Base-by-base conservation (phyloP, 2,329 filamentous ascomycete genomes). In the Lizonia empirigonia region DNA sequence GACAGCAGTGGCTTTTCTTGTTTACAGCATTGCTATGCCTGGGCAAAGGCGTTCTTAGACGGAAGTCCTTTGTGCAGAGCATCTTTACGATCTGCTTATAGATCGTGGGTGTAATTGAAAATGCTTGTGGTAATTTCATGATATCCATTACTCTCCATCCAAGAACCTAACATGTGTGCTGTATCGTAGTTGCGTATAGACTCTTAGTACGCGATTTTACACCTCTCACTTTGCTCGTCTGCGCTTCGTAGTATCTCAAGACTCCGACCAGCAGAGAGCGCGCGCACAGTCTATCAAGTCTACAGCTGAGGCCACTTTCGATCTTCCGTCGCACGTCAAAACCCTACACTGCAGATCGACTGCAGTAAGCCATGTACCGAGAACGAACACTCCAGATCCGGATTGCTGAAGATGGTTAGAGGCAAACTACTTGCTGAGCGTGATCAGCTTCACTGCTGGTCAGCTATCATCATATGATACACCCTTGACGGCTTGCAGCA, bases 11-110 rank as follows among this genome's bases (percentile, higher is more conserved):
- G 44, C 35, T 53, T 40, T 40, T 30, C 18, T 53, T 48, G 22
- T 49, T 53, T 49, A 41, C 50, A 47, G 40, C 50, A 53, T 53
- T 41, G 39, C 40, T 53, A 49, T 49, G 45, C 32, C 50, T 53
- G 50, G 35, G 44, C 50, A 53, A 37, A 47, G 50, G 44, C 38
- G 44, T 48, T 44, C 44, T 44, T 47, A 52, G 50, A 53, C 30
- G 50, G 50, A 35, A 36, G 45, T 53, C 45, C 50, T 53, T 44
- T 45, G 44, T 24, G 40, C 44, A 53, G 44, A 36, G 30, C 30
- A 41, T 49, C 34, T 41, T 35, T 36, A 29, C 44, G 44, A 30
- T 45, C 36, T 44, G 19, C 19, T 24, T 41, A 23, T 36, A 30
- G 50, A 47, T 44, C 29, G 34, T 27, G 40, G 29, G 19, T 22